Evolutionary conservation across 2,329 filamentous ascomycete species (phyloP), one percentile per base, ranked within the genome.

Genomic region (Akanthomyces uredinophilus): DNA sequence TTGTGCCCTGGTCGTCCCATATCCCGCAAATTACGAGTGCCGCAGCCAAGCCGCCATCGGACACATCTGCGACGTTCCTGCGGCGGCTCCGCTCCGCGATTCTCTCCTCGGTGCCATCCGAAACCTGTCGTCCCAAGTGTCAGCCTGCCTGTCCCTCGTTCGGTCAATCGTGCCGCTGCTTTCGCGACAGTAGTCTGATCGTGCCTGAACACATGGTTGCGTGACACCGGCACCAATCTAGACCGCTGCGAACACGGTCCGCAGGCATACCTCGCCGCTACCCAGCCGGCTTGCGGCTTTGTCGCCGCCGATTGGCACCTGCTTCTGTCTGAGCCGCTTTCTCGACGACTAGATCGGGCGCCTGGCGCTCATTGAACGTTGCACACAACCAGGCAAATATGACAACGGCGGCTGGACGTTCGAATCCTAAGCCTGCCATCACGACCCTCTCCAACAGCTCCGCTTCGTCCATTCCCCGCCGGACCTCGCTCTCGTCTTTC

Each of bases 401-500:
- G 76, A 75, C 77, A 67, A 74, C 77, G 57, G 73, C 75, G 54
- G 70, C 77, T 65, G 77, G 80, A 60, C 77, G 77, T 66, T 70
- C 78, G 64, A 72, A 75, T 64, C 76, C 79, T 68, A 75, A 69
- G 50, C 66, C 67, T 54, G 69, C 69, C 70, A 73, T 77, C 68
- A 76, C 68, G 59, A 70, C 69, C 32, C 71, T 66, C 64, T 65
- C 70, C 64, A 75, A 74, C 70, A 70, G 66, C 65, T 72, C 71
- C 56, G 64, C 69, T 8, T 59, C 64, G 13, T 55, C 62, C 16
- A 60, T 56, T 22, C 54, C 50, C 49, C 71, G 71, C 68, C 76
- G 81, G 69, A 80, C 83, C 47, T 89, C 87, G n/a, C 76, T 89
- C 53, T 84, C 86, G 29, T 88, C 86, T 47, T 85, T 88, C 69